phyloP scores from a whole-genome alignment of 139 green algal species.

The Raphidocelis subcapitata region DNA sequence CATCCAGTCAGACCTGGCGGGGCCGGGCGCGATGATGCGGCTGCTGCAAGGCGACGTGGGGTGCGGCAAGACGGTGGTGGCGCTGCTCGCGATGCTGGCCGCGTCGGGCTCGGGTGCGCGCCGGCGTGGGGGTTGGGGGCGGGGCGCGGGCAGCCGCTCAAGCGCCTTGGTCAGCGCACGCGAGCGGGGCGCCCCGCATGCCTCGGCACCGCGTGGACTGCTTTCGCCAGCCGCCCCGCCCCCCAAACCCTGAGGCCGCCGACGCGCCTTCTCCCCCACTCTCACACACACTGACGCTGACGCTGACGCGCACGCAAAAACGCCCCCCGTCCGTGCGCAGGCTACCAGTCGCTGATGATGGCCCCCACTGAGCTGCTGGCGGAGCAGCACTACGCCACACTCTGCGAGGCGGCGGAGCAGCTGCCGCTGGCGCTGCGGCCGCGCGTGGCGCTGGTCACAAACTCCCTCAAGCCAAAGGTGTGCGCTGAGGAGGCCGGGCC shows the following conservation, averaged over 20 bases:
- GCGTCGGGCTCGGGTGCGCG: slow-evolving; percentile 45
- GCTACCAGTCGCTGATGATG: slow-evolving; percentile 86
- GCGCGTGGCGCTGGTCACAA: slow-evolving; percentile 41
- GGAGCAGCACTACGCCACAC: slow-evolving; percentile 60
- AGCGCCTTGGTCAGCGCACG: neutral
- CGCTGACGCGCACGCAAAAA: no score
- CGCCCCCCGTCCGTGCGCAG: no score
- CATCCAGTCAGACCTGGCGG: slow-evolving; percentile 56
- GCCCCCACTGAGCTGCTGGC: slow-evolving; percentile 90
- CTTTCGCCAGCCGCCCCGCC: neutral
- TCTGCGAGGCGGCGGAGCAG: slow-evolving; percentile 40
- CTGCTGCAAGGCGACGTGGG: slow-evolving; percentile 97
- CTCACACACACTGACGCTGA: no score
- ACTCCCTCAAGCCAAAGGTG: slow-evolving; percentile 29
- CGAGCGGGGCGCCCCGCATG: neutral
- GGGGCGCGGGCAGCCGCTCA: slow-evolving; percentile 19
- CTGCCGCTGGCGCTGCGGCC: slow-evolving; percentile 29
- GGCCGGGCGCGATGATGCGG: slow-evolving; percentile 68
- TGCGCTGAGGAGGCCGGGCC: slow-evolving; percentile 15
- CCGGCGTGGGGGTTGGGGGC: neutral
- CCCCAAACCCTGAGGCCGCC: neutral
- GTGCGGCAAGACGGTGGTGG: slow-evolving; percentile 92
- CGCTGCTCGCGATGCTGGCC: slow-evolving; percentile 78
- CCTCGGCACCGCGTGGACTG: neutral
- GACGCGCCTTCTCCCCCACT: no score